Conservation (phyloP, 2,329 filamentous ascomycete genomes). For the Ustulina deusta region DNA sequence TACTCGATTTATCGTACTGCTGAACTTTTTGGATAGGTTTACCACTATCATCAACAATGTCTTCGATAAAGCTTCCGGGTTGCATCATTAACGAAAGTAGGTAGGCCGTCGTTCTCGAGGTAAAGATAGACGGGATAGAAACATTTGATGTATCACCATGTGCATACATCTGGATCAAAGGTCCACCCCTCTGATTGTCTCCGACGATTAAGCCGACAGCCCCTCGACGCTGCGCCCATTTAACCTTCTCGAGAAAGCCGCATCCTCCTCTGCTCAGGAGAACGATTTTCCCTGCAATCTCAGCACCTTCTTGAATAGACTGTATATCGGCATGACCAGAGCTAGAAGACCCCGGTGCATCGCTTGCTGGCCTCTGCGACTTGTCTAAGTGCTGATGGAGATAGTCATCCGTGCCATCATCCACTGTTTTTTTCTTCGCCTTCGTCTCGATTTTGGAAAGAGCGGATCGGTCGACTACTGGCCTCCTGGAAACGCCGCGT, state of each 20-base stretch:
- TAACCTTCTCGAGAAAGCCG: constrained; percentile 95
- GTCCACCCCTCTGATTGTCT: constrained; percentile 89
- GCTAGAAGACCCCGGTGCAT: constrained; percentile 52
- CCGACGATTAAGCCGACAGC: constrained; percentile 92
- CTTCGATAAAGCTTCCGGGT: constrained; percentile 71
- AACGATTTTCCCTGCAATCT: constrained; percentile 93
- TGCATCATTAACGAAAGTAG: constrained; percentile 89
- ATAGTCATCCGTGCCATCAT: constrained; percentile 89
- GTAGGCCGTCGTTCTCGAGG: constrained; percentile 93
- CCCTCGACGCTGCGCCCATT: constrained; percentile 94
- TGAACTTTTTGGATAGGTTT: constrained; percentile 67
- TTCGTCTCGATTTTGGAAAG: constrained; percentile 46
- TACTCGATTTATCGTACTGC: constrained; percentile 57
- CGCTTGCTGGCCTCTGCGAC: constrained; percentile 51
- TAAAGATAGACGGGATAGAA: constrained; percentile 94
- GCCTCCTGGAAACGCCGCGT: constrained; percentile 51
- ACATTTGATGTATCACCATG: constrained; percentile 94
- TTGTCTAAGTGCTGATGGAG: constrained; percentile 68
- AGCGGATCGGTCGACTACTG: constrained; percentile 48
- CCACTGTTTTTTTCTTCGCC: constrained; percentile 53
- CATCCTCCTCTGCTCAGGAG: constrained; percentile 92
- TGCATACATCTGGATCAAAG: constrained; percentile 98
- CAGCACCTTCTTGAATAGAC: constrained; percentile 88
- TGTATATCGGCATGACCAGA: constrained; percentile 87
- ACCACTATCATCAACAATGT: constrained; percentile 70